Percentiles rank a stretch among this genome's conserved stretches.
These are phyloP conservation scores for Penicillium crystallinum DNA, from an alignment of 495 filamentous ascomycete species.

Conservation along the genomic window DNA sequence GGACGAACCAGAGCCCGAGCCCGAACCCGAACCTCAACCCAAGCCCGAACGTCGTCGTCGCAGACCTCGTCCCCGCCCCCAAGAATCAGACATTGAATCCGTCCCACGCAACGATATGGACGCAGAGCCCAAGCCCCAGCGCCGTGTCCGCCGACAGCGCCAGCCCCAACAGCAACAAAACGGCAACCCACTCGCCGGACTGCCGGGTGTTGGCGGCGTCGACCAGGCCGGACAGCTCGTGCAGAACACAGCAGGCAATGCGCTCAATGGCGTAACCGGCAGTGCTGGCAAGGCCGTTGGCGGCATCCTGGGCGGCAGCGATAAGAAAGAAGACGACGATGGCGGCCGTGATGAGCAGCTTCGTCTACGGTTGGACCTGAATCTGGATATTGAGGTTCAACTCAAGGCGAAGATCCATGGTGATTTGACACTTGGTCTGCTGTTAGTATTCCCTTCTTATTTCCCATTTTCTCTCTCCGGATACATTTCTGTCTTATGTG, in stretches of 20 bases:
- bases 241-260: slow-evolving; percentile 59
- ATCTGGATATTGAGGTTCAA: slow-evolving; percentile 84
- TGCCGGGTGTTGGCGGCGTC: slow-evolving; percentile 55
- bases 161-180: slow-evolving; percentile 29
- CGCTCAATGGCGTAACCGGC: slow-evolving; percentile 51
- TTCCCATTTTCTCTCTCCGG: background rate
- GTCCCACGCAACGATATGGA: slow-evolving; percentile 38
- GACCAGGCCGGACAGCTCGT: slow-evolving; percentile 54
- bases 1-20: slow-evolving; percentile 12
- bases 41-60: slow-evolving; percentile 27
- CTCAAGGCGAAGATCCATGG: slow-evolving; percentile 91
- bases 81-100: slow-evolving; percentile 36
- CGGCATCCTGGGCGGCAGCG: slow-evolving; percentile 36
- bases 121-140: slow-evolving; percentile 29
- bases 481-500: background rate
- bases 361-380: slow-evolving; percentile 72
- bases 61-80: slow-evolving; percentile 25
- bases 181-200: slow-evolving; percentile 45
- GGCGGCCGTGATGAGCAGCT: slow-evolving; percentile 65
- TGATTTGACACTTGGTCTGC: slow-evolving; percentile 76
- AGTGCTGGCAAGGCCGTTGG: slow-evolving; percentile 56
- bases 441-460: slow-evolving; percentile 54
- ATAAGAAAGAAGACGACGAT: slow-evolving; percentile 38
- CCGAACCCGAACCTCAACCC: slow-evolving; percentile 25
- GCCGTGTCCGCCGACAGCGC: slow-evolving; percentile 31